These are phyloP conservation scores for Tulasnella sp. DNA, from an alignment of 768 basidiomycete species.

Conservation along the genomic window DNA sequence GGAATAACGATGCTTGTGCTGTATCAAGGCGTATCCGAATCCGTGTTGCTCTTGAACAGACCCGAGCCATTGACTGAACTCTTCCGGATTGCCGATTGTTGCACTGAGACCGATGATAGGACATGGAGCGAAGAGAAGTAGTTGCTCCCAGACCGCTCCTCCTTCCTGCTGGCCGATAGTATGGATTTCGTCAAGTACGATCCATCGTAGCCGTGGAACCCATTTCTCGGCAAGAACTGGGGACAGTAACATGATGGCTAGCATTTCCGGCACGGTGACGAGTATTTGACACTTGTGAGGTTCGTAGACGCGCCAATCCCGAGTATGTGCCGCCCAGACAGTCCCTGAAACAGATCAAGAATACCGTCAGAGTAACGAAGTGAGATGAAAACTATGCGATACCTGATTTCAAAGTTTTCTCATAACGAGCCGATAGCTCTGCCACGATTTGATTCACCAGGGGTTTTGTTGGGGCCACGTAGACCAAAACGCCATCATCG, in stretches of 20 bases:
- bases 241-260: slow-evolving; percentile 69
- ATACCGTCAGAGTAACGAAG: neutral
- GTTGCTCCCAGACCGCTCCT: slow-evolving; percentile 74
- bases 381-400: neutral
- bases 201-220: slow-evolving; percentile 68
- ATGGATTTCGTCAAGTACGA: slow-evolving; percentile 67
- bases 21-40: slow-evolving; percentile 61
- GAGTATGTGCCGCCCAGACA: slow-evolving; percentile 67
- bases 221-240: slow-evolving; percentile 64
- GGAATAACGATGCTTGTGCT: slow-evolving; percentile 71
- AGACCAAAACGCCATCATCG: slow-evolving; percentile 69
- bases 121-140: slow-evolving; percentile 67
- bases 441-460: slow-evolving; percentile 63
- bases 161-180: slow-evolving; percentile 71
- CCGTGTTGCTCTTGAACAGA: slow-evolving; percentile 63
- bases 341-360: slow-evolving; percentile 48
- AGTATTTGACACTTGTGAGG: slow-evolving; percentile 71
- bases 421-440: slow-evolving; percentile 72
- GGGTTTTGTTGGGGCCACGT: slow-evolving; percentile 76
- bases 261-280: slow-evolving; percentile 74
- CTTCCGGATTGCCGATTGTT: slow-evolving; percentile 66
- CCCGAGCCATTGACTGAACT: slow-evolving; percentile 67
- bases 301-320: slow-evolving; percentile 65
- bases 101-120: slow-evolving; percentile 76
- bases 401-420: slow-evolving; percentile 57